Base-by-base conservation (phyloP, 2,329 filamentous ascomycete genomes). In the Epichloe gansuensis region DNA sequence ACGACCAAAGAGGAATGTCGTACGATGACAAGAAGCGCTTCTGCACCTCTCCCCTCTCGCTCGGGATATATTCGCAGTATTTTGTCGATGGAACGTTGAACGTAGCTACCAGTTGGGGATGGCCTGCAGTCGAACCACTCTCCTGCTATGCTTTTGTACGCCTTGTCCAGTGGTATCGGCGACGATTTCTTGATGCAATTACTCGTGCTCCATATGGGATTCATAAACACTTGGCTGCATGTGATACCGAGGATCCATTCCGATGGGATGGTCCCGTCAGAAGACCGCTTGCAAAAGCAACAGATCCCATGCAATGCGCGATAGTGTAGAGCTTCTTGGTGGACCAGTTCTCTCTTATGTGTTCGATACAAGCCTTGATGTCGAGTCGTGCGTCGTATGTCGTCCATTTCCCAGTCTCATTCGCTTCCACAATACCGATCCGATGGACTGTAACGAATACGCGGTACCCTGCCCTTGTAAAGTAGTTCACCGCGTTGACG, bases 401-500 rank as follows among this genome's bases (percentile, higher is more conserved):
- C 0, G 80, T 85, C 70, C 74, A 81, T 50, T 73, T 64, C 49
- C 75, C 69, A 48, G 75, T 70, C 6, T 75, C 75, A 1, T 71
- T 66, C 63, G 21, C 4, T 9, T 73, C 72, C 15, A 77, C 62
- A 57, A 73, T 71, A 34, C 79, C 77, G 57, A 83, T 81, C 34
- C 81, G 76, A 59, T 78, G 77, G 1, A 82, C 77, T 0, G 73
- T 65, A 3, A 81, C 66, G 58, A 78, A 83, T 17, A 82, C 76
- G 5, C 76, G 73, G 65, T 84, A 83, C 8, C 82, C 82, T 0
- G 74, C 76, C 1, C 74, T 68, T 3, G 73, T 77, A 62, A 85
- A 78, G 65, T 82, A 83, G 60, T 83, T 80, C 56, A 85, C 73
- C 0, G 79, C 73, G 61, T 85, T 83, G 56, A 74, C 75, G n/a